Evolutionary conservation across 2,329 filamentous ascomycete genomes (phyloP).

Genomic region (Claviceps fusiformis): DNA sequence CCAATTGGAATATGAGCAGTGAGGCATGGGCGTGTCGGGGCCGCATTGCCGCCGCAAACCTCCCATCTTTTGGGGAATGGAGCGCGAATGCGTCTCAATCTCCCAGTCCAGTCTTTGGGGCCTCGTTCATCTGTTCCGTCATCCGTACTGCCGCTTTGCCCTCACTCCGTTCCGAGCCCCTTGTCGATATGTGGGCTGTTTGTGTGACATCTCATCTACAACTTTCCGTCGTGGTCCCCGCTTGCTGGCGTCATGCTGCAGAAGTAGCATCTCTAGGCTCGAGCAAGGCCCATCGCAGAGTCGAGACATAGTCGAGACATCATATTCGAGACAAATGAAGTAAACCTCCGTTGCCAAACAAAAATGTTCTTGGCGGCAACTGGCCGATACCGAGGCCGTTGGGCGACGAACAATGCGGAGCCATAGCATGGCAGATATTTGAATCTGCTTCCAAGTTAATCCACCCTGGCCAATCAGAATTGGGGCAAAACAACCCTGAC

Average conservation of each 20-base stretch:
- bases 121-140: not conserved
- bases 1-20: constrained; percentile 1
- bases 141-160: not conserved
- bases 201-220: not conserved
- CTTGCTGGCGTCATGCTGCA: not conserved
- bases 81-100: not conserved
- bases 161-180: not conserved
- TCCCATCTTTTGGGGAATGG: not conserved
- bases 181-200: not conserved
- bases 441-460: not conserved
- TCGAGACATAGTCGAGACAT: not conserved
- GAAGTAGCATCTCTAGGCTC: not conserved
- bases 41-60: not conserved
- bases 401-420: not conserved
- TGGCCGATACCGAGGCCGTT: not conserved
- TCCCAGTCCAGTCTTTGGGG: not conserved
- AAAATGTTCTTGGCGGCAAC: not conserved
- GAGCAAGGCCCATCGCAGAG: not conserved
- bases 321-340: not conserved
- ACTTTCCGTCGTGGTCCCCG: not conserved
- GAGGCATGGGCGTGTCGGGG: not conserved
- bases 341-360: not conserved
- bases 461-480: not conserved
- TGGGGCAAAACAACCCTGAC: not conserved
- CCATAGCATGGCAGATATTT: not conserved